Evolutionary conservation across 2,329 filamentous ascomycete genomes (phyloP), one percentile per base, ranked within the genome.

Genomic region (Domatiomyces catenatus): DNA sequence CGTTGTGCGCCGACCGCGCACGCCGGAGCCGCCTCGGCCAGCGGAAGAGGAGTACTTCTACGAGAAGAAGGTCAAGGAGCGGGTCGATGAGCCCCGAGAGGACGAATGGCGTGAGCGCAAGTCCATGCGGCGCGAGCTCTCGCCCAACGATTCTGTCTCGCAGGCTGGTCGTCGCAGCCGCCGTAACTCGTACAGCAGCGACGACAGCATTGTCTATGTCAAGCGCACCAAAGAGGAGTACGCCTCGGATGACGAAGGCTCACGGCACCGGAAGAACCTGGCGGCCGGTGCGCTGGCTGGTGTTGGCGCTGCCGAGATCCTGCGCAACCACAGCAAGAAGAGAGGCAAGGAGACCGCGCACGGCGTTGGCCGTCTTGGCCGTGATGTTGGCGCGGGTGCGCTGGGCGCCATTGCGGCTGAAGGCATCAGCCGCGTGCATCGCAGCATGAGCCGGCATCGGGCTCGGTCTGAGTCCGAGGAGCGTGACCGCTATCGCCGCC

Each of bases 221-320:
- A 73, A 74, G 66, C 72, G 74, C 53, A 66, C 63, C 22, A 53
- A 52, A 3, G 57, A 60, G 47, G 56, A 53, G 12, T 53, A 54
- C 46, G 52, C 28, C 24, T 71, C 71, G 49, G 71, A 71, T 17
- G 71, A 77, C 54, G 32, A 39, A 1, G 12, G 32, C 2, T 39
- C 32, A 4, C 7, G 32, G 2, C 32, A 15, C 5, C 74, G 65
- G 48, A 75, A 75, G 28, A 75, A 81, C 59, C 63, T 82, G 44
- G 78, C 77, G n/a, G 78, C 79, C 59, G 79, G 79, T 46, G 76
- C 76, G 22, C 64, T 80, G 48, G 75, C 75, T 43, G 79, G 78
- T 45, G 67, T 77, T 44, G 79, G 75, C 54, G 79, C 77, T 42
- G 77, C 77, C 39, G 76, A 80, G 56, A 65, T 82, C 36, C 57